A percentile compares a stretch with the other conserved stretches of the same genome.
phyloP scores from a whole-genome alignment of 2,329 filamentous ascomycete species.

The Periglandula ipomoeae region DNA sequence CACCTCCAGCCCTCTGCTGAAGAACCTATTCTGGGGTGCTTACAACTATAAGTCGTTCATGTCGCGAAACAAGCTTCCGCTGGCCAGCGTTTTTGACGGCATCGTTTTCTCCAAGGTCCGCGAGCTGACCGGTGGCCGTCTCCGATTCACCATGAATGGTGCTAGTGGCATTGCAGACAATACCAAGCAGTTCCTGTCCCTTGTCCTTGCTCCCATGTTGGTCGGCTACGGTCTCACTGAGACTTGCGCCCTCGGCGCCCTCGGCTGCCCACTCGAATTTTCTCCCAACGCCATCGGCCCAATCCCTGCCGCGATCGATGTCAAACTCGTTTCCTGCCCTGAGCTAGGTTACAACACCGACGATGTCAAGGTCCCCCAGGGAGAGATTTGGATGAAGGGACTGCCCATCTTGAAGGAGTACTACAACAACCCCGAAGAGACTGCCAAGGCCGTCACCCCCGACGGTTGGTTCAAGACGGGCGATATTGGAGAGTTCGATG shows the following conservation, averaged over 20 bases:
- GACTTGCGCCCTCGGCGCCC: slow-evolving; percentile 74
- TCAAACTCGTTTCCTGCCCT: slow-evolving; percentile 85
- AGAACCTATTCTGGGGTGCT: slow-evolving; percentile 68
- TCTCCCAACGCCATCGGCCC: slow-evolving; percentile 69
- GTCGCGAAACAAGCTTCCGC: slow-evolving; percentile 50
- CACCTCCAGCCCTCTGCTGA: slow-evolving; percentile 57
- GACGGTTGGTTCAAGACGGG: slow-evolving; percentile 98
- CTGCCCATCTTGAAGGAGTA: slow-evolving; percentile 67
- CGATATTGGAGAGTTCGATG: slow-evolving; percentile 85
- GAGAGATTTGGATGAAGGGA: slow-evolving; percentile 86
- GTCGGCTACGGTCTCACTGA: slow-evolving; percentile 91
- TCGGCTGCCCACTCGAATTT: slow-evolving; percentile 80
- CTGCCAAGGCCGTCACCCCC: slow-evolving; percentile 61
- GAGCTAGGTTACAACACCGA: slow-evolving; percentile 79
- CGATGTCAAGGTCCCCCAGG: slow-evolving; percentile 64
- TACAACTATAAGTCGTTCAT: slow-evolving; percentile 51
- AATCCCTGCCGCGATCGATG: slow-evolving; percentile 65
- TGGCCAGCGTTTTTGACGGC: slow-evolving; percentile 62
- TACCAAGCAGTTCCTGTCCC: slow-evolving; percentile 82
- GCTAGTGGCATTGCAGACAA: slow-evolving; percentile 83
- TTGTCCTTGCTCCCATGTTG: slow-evolving; percentile 91
- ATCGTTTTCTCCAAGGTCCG: slow-evolving; percentile 90
- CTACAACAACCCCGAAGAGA: slow-evolving; percentile 80
- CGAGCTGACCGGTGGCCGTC: slow-evolving; percentile 75
- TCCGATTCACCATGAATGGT: slow-evolving; percentile 89